Conservation (phyloP, 768 basidiomycete genomes). For the Kwoniella sp. region DNA sequence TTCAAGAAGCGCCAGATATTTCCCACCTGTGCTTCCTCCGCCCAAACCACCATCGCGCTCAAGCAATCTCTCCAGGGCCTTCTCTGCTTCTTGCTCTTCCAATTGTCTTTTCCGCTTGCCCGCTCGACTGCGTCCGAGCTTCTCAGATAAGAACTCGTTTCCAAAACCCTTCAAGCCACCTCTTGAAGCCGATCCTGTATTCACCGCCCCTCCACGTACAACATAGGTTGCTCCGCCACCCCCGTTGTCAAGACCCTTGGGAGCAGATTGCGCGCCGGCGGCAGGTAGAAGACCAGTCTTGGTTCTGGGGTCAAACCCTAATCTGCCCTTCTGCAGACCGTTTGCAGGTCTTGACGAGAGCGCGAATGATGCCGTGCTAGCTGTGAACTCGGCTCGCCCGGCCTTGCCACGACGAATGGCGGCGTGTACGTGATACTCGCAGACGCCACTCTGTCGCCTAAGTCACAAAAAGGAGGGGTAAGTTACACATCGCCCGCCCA, state of each 20-base stretch:
- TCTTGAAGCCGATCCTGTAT: slow-evolving; percentile 37
- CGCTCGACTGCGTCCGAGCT: slow-evolving; percentile 76
- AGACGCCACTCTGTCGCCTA: slow-evolving; percentile 72
- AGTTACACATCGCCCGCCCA: not conserved
- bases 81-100: slow-evolving; percentile 60
- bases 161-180: slow-evolving; percentile 44
- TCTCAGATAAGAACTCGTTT: slow-evolving; percentile 67
- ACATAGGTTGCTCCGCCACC: slow-evolving; percentile 66
- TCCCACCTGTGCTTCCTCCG: slow-evolving; percentile 60
- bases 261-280: slow-evolving; percentile 35
- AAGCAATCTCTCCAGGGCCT: slow-evolving; percentile 64
- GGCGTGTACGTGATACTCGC: slow-evolving; percentile 85
- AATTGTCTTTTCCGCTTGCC: slow-evolving; percentile 70
- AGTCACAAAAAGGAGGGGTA: not conserved
- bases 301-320: slow-evolving; percentile 36
- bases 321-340: slow-evolving; percentile 14
- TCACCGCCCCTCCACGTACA: slow-evolving; percentile 74
- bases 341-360: slow-evolving; percentile 20
- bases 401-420: slow-evolving; percentile 75
- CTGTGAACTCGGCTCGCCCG: slow-evolving; percentile 79
- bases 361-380: slow-evolving; percentile 50
- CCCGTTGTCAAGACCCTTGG: slow-evolving; percentile 37
- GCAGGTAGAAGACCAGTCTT: slow-evolving; percentile 52
- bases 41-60: slow-evolving; percentile 65
- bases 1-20: slow-evolving; percentile 32